Evolutionary conservation across 805 yeast genomes (phyloP).

Genomic region (Barnettozyma californica): DNA sequence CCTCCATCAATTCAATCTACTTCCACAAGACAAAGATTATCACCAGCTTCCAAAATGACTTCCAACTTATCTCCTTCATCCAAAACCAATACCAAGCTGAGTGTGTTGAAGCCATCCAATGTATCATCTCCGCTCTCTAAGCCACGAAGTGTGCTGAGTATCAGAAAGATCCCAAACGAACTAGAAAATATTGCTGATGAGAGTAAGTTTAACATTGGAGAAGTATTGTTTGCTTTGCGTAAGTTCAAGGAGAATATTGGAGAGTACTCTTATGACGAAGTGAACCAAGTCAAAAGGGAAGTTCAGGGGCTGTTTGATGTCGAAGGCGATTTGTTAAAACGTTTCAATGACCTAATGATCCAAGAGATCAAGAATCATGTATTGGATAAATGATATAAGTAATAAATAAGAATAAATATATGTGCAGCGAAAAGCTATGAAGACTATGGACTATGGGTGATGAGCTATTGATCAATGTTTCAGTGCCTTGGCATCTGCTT

Average conservation of each 20-base stretch:
- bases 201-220: slow-evolving; percentile 13
- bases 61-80: slow-evolving; percentile 9
- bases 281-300: slow-evolving; percentile 22
- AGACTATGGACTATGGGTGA: background rate
- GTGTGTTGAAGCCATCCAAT: background rate
- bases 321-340: slow-evolving; percentile 29
- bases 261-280: slow-evolving; percentile 17
- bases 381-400: slow-evolving; percentile 5
- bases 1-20: background rate
- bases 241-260: slow-evolving; percentile 17
- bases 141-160: slow-evolving; percentile 9
- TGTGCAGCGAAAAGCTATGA: background rate
- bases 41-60: background rate
- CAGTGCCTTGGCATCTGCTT: slow-evolving; percentile 21
- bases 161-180: slow-evolving; percentile 6
- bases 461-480: background rate
- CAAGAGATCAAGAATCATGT: background rate
- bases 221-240: slow-evolving; percentile 12
- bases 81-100: slow-evolving; percentile 3
- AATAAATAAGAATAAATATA: slow-evolving; percentile 5
- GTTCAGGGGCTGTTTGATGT: slow-evolving; percentile 18
- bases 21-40: background rate
- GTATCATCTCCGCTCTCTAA: slow-evolving; percentile 7
- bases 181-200: slow-evolving; percentile 10
- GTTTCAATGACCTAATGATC: slow-evolving; percentile 25